Evolutionary conservation across 345 rosid genomes (phyloP), one percentile per base, ranked within the genome.

Genomic region (Cardamine chenopodiifolia): DNA sequence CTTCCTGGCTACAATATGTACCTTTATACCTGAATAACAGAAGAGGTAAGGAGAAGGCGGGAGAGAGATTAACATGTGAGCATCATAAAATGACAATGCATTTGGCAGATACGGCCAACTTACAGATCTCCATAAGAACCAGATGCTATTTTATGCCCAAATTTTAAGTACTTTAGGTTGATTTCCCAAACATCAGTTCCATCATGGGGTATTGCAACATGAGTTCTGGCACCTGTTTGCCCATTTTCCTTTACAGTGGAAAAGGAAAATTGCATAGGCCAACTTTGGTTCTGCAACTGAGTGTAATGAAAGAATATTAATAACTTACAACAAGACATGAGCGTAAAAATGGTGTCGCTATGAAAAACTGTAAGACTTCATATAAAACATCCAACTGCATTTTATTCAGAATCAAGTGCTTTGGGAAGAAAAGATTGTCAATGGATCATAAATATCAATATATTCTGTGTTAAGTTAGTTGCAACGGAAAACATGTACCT

Each of bases 181-280:
- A 95, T 85, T 86, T 95, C 99, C 99, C 99, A 95, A 26, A 87
- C 99, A 82, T 95, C 97, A 61, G 89, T 89, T 80, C 97, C 97
- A 68, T 92, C 99, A 73, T 68, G 80, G 54, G 97, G 99, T 85
- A 95, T 95, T 63, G 87, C 42, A 80, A 95, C 89, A 81, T 83
- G 85, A 79, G 67, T 58, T 61, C 83, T 79, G 75, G 55, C 70
- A 25, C 37, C 69, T 7, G 60, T 50, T 74, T 78, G 72, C 72
- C 80, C 83, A 42, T 34, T 68, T 73, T 86, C 92, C 75, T 73
- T 77, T 20, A 73, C 62, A 40, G 91, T 86, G 54, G 94, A 87
- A 62, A 68, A 78, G 47, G 91, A 76, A 47, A 44, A 71, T 68
- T 78, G 79, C 72, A 80, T 77, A 48, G 85, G 86, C 89, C 86